Evolutionary conservation across 2,329 filamentous ascomycete genomes (phyloP).

Genomic region (Mycosphaerella sp.): DNA sequence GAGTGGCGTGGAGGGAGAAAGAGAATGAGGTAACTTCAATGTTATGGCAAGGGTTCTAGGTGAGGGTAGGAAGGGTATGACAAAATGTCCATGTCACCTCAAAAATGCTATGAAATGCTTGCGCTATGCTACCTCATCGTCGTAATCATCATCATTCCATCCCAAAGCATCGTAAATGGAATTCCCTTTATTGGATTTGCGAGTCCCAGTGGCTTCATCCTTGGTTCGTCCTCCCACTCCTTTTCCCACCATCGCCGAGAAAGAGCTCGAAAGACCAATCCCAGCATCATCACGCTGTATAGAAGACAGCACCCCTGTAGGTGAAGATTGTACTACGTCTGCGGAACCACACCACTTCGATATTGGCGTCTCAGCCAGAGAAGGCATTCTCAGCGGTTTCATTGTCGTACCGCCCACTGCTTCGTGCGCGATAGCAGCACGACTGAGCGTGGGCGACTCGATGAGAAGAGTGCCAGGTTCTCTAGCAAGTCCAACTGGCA

Average conservation of each 20-base stretch:
- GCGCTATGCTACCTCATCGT: constrained; percentile 19
- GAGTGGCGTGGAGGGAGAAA: constrained; percentile 3
- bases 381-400: constrained; percentile 18
- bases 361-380: constrained; percentile 11
- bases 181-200: not conserved
- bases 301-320: not conserved
- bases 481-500: constrained; percentile 20
- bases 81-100: too few species aligned
- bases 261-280: constrained; percentile 2
- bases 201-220: not conserved
- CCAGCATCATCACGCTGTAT: constrained; percentile 8
- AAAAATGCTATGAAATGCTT: not conserved
- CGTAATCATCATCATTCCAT: constrained; percentile 43
- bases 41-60: not conserved
- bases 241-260: not conserved
- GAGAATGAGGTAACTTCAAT: constrained; percentile 5
- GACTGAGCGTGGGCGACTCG: constrained; percentile 22
- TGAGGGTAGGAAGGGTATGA: too few species aligned
- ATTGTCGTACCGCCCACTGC: constrained; percentile 17
- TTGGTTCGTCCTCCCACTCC: not conserved
- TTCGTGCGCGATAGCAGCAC: not conserved
- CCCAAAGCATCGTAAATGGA: constrained; percentile 41
- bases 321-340: not conserved
- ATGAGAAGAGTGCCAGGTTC: constrained; percentile 20
- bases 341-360: constrained; percentile 1